Evolutionary conservation across 495 filamentous ascomycete species (phyloP), one percentile per base, ranked within the genome.

Genomic region (Aspergillus nidulans): DNA sequence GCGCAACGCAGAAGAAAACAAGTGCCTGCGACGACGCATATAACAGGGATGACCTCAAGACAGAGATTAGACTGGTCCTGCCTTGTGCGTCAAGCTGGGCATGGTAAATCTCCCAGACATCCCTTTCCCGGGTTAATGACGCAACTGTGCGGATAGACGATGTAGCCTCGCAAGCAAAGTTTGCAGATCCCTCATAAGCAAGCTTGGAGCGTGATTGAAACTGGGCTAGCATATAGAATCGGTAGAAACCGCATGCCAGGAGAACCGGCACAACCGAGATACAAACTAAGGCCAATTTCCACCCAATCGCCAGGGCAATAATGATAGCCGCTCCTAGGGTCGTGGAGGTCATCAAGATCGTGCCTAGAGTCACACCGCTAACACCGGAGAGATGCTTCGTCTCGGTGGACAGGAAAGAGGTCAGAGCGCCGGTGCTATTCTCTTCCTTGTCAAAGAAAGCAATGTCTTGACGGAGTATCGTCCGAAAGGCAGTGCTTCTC

Each of bases 391-490:
- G 78, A 61, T 94, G 84, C 13, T 88, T 95, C 1, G 90, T 89
- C 68, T 95, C 85, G 1, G 90, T 91, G 4, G 88, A 89, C 6
- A 96, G 77, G 70, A 96, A 92, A 1, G 87, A 86, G 8, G 87
- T 91, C 60, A 97, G 70, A 10, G 89, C 85, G 54, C 92, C 92
- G 13, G 89, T 85, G 44, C 83, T 87, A 61, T 96, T 95, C 60
- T 91, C 83, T 52, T 92, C 89, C 15, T 69, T 80, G 59, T 95
- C 92, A 58, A 96, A 97, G 69, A 90, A 97, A 13, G 80, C 78
- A 53, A 97, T 90, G 56, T 97, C 91, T 63, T 97, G 92, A 9
- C 92, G 86, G n/a, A 97, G 77, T 75, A 96, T 94, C 30, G 84
- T 77, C 36, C 89, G 80, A 76, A 98, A 97, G 24, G 91, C 83